These are phyloP conservation scores for Plasmodium blacklocki DNA, from an alignment of 169 alveolate species.

Conservation along the genomic window DNA sequence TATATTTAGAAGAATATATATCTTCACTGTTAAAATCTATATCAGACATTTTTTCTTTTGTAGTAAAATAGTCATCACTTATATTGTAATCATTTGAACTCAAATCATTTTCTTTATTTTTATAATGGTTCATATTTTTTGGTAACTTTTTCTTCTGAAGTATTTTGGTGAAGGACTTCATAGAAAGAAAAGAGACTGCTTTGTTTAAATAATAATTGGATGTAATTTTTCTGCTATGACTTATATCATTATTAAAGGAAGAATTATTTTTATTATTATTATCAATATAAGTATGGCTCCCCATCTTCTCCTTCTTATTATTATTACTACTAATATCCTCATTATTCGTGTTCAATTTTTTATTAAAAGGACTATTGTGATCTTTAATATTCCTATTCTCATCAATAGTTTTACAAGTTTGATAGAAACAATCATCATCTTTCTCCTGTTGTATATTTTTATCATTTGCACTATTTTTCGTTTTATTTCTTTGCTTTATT, in stretches of 20 bases:
- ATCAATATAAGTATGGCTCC: background rate
- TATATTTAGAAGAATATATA: background rate
- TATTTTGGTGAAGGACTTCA: constrained; percentile 33
- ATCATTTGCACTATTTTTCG: background rate
- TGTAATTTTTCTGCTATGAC: background rate
- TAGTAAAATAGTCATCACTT: constrained; percentile 68
- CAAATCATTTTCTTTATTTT: constrained; percentile 1
- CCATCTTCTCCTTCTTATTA: too few relatives aligned
- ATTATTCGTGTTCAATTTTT: too few relatives aligned
- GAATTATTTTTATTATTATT: background rate
- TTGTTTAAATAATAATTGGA: constrained; percentile 15
- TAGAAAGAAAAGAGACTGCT: constrained; percentile 48
- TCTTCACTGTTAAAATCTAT: background rate
- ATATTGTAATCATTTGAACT: background rate
- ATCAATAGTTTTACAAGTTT: too few relatives aligned
- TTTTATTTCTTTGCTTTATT: constrained; percentile 12
- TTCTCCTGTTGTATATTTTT: background rate
- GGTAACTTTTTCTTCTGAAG: constrained; percentile 4
- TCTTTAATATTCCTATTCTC: background rate
- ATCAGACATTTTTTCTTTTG: constrained; percentile 27
- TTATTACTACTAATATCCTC: too few relatives aligned
- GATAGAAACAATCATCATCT: too few relatives aligned
- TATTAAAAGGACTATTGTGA: too few relatives aligned
- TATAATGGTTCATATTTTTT: background rate
- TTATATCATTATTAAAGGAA: constrained; percentile 7